phyloP scores from a whole-genome alignment of 2,329 filamentous ascomycete genomes.

The Stachybotrys chartarum region DNA sequence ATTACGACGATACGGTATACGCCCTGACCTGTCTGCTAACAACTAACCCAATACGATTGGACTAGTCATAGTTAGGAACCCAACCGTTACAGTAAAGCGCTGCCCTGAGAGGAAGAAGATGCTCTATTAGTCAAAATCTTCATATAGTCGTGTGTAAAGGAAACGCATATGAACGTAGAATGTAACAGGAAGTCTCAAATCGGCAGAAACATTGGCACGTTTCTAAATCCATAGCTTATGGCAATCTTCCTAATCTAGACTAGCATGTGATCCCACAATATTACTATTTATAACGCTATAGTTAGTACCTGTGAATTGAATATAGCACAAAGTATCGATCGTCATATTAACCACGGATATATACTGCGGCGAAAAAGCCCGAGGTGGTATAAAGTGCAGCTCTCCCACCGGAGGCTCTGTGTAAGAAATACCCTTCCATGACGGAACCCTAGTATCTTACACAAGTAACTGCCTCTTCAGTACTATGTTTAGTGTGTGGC shows the following conservation, averaged over 20 bases:
- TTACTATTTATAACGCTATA: neutral
- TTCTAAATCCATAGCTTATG: neutral
- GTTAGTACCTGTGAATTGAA: neutral
- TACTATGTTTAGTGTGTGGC: neutral
- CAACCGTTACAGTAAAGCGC: neutral
- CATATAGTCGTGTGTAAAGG: neutral
- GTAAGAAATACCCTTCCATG: neutral
- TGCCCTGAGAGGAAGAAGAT: neutral
- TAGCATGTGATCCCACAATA: neutral
- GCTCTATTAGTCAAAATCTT: neutral
- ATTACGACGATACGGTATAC: too few species aligned
- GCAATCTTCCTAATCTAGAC: neutral
- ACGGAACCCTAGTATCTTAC: neutral
- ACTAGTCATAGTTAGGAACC: neutral
- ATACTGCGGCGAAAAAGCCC: neutral
- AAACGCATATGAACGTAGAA: neutral
- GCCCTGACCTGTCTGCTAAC: too few species aligned
- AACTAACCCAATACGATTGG: too few species aligned
- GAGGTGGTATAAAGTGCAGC: neutral
- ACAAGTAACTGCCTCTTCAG: neutral
- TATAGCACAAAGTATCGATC: neutral
- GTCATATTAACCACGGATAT: neutral
- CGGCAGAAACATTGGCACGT: neutral
- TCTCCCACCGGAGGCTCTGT: neutral
- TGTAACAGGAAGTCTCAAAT: neutral